phyloP scores from a whole-genome alignment of 768 basidiomycete species.

The Boletus tylopilopsis region DNA sequence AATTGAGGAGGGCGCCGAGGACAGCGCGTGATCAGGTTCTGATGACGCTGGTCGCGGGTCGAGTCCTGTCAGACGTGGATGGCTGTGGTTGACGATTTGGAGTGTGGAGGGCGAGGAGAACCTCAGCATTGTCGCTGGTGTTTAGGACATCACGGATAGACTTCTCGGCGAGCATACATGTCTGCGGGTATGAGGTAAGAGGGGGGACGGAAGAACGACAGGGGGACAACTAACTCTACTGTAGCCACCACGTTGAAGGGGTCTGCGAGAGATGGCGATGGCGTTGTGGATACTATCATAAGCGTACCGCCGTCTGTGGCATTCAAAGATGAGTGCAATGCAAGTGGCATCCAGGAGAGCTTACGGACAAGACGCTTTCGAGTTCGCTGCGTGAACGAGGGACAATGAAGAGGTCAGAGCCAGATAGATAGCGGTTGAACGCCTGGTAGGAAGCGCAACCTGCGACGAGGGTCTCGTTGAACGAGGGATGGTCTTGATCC shows the following conservation, averaged over 20 bases:
- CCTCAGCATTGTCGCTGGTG: conserved; percentile 60
- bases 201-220: neutral
- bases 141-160: conserved; percentile 70
- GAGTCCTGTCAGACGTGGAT: conserved; percentile 14
- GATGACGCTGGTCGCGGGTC: conserved; percentile 22
- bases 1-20: neutral
- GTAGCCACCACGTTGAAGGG: conserved; percentile 55
- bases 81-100: conserved; percentile 19
- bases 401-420: conserved; percentile 66
- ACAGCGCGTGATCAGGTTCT: conserved; percentile 20
- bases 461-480: conserved; percentile 72
- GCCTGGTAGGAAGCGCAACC: conserved; percentile 80
- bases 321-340: conserved; percentile 3
- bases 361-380: conserved; percentile 64
- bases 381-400: conserved; percentile 65
- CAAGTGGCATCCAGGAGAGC: neutral
- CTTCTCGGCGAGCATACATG: conserved; percentile 65
- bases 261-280: conserved; percentile 64
- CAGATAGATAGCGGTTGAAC: conserved; percentile 68
- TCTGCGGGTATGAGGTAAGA: conserved; percentile 36
- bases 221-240: conserved; percentile 39
- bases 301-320: conserved; percentile 62
- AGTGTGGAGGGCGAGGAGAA: conserved; percentile 62
- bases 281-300: conserved; percentile 81
- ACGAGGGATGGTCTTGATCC: conserved; percentile 66